These are phyloP conservation scores for Teunomyces tritomae DNA, from an alignment of 805 yeast genomes.

Conservation along the genomic window DNA sequence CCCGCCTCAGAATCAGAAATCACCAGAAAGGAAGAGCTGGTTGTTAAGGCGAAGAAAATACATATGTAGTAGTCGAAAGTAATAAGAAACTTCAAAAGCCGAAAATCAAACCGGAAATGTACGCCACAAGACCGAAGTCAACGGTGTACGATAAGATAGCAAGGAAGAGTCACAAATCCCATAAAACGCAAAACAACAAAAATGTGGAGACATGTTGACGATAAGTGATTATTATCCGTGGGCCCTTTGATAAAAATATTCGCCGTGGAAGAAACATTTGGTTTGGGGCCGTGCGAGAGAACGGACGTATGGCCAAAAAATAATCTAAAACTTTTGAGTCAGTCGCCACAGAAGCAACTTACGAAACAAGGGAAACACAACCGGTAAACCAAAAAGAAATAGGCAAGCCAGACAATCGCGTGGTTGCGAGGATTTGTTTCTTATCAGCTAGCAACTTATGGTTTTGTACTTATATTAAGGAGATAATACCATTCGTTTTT, in stretches of 20 bases:
- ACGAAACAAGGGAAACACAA: background rate
- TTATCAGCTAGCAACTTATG: background rate
- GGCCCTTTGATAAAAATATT: background rate
- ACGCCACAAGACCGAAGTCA: no score
- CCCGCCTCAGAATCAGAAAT: no score
- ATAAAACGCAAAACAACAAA: background rate
- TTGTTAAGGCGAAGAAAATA: no score
- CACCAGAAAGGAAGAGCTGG: no score
- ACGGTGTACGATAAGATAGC: no score
- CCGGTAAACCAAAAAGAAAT: background rate
- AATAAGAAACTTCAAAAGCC: no score
- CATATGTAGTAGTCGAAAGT: no score
- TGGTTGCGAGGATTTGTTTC: background rate
- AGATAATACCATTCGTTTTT: no score
- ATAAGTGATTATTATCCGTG: background rate
- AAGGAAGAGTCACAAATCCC: no score
- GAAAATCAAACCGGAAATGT: no score
- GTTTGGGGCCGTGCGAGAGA: background rate
- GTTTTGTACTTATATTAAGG: no score
- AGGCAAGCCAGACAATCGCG: background rate
- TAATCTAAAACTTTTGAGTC: background rate
- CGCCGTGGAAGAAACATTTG: background rate
- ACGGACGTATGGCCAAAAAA: background rate
- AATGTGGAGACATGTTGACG: background rate
- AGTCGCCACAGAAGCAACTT: background rate